phyloP scores from a whole-genome alignment of 83 land plant genomes.

The Picea abies region DNA sequence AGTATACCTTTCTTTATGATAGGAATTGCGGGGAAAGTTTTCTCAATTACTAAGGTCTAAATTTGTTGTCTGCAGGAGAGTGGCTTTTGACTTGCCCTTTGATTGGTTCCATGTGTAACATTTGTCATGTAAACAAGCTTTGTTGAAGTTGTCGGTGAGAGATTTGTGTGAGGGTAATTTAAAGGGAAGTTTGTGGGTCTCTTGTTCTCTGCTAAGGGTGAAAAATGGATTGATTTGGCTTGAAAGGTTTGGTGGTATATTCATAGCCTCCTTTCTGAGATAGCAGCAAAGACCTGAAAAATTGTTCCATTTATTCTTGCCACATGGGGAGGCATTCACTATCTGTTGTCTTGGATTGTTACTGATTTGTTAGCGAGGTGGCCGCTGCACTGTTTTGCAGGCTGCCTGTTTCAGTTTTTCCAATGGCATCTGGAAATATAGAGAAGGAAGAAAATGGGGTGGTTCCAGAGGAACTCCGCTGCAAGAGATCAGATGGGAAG shows the following conservation, averaged over 20 bases:
- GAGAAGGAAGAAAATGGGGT: conserved; percentile 52
- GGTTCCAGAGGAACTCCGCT: conserved; percentile 73
- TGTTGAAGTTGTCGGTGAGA: too few relatives aligned
- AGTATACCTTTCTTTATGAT: too few relatives aligned
- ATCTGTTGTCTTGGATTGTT: neutral
- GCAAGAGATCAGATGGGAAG: conserved; percentile 85
- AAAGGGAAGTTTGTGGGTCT: too few relatives aligned
- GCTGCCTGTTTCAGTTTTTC: neutral
- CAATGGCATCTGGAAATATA: conserved; percentile 12
- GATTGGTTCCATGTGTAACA: too few relatives aligned
- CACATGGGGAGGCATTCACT: neutral
- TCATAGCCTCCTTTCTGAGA: neutral
- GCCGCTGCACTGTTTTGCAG: neutral
- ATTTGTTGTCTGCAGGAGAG: too few relatives aligned
- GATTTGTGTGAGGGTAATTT: too few relatives aligned
- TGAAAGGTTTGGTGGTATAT: neutral
- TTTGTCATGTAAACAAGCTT: too few relatives aligned
- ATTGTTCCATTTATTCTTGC: neutral
- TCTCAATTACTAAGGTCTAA: too few relatives aligned
- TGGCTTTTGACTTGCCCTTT: too few relatives aligned
- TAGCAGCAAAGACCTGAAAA: neutral
- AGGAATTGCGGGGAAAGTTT: too few relatives aligned
- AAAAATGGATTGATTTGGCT: neutral
- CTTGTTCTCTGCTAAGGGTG: too few relatives aligned
- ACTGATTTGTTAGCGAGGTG: conserved; percentile 9